Base-by-base conservation (phyloP, 257 asterid species). In the Paulownia fortunei region DNA sequence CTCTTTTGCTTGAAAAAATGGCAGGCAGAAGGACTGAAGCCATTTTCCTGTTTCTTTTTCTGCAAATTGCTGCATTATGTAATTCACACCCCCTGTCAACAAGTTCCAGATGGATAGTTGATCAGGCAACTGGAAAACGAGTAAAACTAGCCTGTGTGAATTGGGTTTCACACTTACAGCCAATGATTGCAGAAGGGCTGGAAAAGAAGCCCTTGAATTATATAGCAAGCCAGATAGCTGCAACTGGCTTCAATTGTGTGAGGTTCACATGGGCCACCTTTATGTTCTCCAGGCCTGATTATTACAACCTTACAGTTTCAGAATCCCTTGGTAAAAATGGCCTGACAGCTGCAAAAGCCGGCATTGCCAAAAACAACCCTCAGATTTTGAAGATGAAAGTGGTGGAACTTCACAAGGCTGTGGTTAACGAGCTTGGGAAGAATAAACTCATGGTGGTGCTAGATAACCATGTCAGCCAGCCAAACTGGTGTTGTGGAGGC, bases 381-480 rank as follows among this genome's bases (percentile, higher is more conserved):
- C 52, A 52, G 32, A 4, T 89, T 15, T 32, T 91, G 82, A 73
- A 58, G 34, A 51, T 83, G 56, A 84, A n/a, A 2, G 83, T 89
- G n/a, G 79, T 80, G 12, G 89, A 86, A 8, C 85, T 71, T 32
- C 93, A 87, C 32, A 80, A 76, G 74, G 87, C 82, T 1, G 97
- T 93, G 79, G 87, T 90, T 9, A 34, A 76, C 32, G 86, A 78
- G 66, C 88, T 93, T 52, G 91, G 89, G 26, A 69, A 15, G 76
- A 56, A 86, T 51, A 69, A 71, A 5, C 19, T 93, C 11, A 93
- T 88, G 92, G 91, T 93, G 69, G 86, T 91, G 62, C 79, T 91
- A 4, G 97, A 91, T 76, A 91, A 91, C 71, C 97, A 91, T 13
- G 76, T 93, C 11, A 91, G 98, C 76, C 34, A 59, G 41, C 98